These are phyloP conservation scores for Cutaneotrichosporon cyanovorans DNA, from an alignment of 1,284 basidiomycete species.

Conservation along the genomic window DNA sequence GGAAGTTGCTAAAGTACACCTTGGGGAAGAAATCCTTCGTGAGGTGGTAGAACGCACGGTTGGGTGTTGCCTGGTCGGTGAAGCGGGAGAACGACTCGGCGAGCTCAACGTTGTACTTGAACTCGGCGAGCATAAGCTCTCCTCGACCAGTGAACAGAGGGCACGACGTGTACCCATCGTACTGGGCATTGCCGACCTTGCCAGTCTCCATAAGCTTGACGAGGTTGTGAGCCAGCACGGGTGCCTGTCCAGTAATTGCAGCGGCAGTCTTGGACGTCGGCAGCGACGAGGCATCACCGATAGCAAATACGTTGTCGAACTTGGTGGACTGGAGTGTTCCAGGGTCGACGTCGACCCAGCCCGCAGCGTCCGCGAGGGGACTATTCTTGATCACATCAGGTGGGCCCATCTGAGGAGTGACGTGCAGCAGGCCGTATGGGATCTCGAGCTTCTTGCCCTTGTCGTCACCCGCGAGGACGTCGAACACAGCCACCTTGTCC, in stretches of 20 bases:
- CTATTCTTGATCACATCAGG: constrained; percentile 70
- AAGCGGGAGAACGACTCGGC: constrained; percentile 73
- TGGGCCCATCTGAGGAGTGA: constrained; percentile 84
- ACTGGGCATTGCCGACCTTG: constrained; percentile 57
- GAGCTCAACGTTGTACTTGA: constrained; percentile 70
- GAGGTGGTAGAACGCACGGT: constrained; percentile 70
- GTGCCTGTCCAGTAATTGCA: constrained; percentile 83
- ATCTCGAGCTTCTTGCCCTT: constrained; percentile 56
- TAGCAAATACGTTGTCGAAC: constrained; percentile 70
- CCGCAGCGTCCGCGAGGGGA: constrained; percentile 67
- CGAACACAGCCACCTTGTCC: constrained; percentile 75
- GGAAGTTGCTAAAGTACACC: constrained; percentile 79
- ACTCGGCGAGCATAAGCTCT: constrained; percentile 79
- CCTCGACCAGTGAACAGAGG: constrained; percentile 44
- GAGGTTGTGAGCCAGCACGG: constrained; percentile 86
- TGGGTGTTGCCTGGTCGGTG: constrained; percentile 60
- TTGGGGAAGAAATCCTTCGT: constrained; percentile 86
- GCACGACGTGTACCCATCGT: constrained; percentile 65
- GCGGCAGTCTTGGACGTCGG: constrained; percentile 96
- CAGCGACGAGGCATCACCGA: constrained; percentile 84
- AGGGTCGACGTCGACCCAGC: constrained; percentile 82
- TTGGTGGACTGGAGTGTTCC: constrained; percentile 76
- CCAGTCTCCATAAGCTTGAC: constrained; percentile 66
- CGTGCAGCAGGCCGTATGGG: constrained; percentile 80
- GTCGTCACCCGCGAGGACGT: constrained; percentile 54